phyloP scores from a whole-genome alignment of 1,284 basidiomycete genomes.

The Heterobasidion parviporum region DNA sequence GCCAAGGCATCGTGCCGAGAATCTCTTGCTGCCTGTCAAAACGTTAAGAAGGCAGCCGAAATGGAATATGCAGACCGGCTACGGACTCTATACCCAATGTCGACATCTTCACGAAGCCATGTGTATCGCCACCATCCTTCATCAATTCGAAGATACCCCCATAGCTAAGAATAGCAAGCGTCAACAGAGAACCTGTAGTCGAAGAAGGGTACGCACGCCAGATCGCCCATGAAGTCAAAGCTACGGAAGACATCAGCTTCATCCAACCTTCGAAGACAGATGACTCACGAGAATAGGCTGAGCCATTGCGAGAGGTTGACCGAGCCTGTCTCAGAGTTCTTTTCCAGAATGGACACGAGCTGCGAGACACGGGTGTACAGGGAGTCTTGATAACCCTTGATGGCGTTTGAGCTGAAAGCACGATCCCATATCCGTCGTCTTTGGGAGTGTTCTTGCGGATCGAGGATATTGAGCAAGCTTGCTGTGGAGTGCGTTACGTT shows the following conservation, averaged over 20 bases:
- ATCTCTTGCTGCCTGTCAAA: background rate
- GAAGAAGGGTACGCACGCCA: slow-evolving; percentile 33
- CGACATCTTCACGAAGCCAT: slow-evolving; percentile 7
- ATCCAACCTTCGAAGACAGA: background rate
- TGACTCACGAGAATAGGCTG: slow-evolving; percentile 42
- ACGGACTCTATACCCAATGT: too few species aligned
- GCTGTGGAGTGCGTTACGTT: background rate
- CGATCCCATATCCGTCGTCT: slow-evolving; percentile 46
- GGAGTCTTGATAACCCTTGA: slow-evolving; percentile 42
- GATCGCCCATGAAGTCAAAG: slow-evolving; percentile 56
- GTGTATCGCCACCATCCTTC: slow-evolving; percentile 13
- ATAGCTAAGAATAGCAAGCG: slow-evolving; percentile 12
- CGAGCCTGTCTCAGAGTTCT: slow-evolving; percentile 17
- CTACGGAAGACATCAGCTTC: slow-evolving; percentile 19
- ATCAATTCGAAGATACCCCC: slow-evolving; percentile 21
- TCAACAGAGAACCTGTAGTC: background rate
- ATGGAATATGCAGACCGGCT: too few species aligned
- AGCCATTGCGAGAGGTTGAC: slow-evolving; percentile 37
- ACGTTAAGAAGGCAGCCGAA: background rate
- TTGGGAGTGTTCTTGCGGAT: slow-evolving; percentile 31
- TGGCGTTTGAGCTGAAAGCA: slow-evolving; percentile 37
- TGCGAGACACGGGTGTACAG: slow-evolving; percentile 18
- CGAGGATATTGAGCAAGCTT: slow-evolving; percentile 20
- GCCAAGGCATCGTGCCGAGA: background rate
- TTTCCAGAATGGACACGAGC: background rate